Percentiles rank a stretch among this genome's conserved stretches.
Evolutionary conservation across 2,329 filamentous ascomycete species (phyloP).

Genomic region (Ramularia endophylla): DNA sequence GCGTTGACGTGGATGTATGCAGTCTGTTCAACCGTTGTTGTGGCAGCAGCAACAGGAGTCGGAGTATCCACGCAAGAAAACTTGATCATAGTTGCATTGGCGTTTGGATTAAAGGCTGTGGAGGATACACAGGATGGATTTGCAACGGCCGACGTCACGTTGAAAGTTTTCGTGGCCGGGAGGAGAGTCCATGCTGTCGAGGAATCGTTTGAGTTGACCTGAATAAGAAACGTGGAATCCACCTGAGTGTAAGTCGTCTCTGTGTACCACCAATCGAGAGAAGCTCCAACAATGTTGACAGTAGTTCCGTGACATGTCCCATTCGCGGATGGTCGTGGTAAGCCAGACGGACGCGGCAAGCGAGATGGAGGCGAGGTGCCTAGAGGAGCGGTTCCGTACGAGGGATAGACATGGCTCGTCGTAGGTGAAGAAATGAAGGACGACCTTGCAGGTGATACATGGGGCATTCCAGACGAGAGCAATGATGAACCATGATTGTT

Average conservation of each 20-base stretch:
- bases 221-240: conserved; percentile 28
- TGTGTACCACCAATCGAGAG: conserved; percentile 32
- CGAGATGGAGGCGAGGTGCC: no score
- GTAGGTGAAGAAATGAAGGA: no score
- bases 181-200: conserved; percentile 28
- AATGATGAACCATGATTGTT: no score
- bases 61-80: conserved; percentile 24
- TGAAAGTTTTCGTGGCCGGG: conserved; percentile 27
- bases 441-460: no score
- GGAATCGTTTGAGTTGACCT: conserved; percentile 23
- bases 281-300: conserved; percentile 30
- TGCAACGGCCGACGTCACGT: conserved; percentile 28
- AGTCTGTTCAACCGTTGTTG: conserved; percentile 26
- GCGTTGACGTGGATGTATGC: conserved; percentile 23
- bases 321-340: conserved; percentile 1
- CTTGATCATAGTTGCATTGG: conserved; percentile 12
- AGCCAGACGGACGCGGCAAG: no score
- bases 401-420: no score
- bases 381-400: no score
- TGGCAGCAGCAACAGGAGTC: conserved; percentile 27
- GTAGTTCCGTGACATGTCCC: conserved; percentile 26
- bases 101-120: conserved; percentile 17
- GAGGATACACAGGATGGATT: conserved; percentile 22
- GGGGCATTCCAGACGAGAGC: no score
- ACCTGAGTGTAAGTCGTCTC: conserved; percentile 26